phyloP scores from a whole-genome alignment of 2,329 filamentous ascomycete species.

The Rachicladosporium sp. region DNA sequence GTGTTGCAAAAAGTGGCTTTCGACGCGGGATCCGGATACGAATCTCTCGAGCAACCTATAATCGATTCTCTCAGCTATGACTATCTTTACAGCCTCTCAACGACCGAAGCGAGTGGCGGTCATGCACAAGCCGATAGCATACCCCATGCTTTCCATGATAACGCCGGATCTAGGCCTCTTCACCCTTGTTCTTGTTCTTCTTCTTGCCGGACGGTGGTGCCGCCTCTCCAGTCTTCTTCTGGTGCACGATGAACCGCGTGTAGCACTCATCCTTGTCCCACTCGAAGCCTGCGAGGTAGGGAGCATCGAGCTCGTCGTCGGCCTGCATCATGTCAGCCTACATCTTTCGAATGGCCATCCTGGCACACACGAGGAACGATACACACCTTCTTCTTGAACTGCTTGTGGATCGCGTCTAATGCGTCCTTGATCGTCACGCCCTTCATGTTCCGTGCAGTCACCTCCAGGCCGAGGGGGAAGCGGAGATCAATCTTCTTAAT shows the following conservation, averaged over 20 bases:
- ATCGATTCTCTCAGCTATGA: slow-evolving; percentile 1
- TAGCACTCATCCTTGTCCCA: slow-evolving; percentile 91
- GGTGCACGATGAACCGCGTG: slow-evolving; percentile 76
- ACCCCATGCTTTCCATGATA: neutral
- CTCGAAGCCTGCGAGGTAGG: slow-evolving; percentile 87
- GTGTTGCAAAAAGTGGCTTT: too few relatives aligned
- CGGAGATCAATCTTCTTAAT: slow-evolving; percentile 91
- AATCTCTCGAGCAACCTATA: too few relatives aligned
- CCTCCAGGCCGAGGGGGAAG: slow-evolving; percentile 77
- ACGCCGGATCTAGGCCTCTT: slow-evolving; percentile 7
- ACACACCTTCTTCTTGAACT: slow-evolving; percentile 88
- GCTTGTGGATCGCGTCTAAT: slow-evolving; percentile 87
- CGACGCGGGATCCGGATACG: too few relatives aligned
- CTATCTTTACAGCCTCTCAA: slow-evolving; percentile 1
- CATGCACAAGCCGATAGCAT: neutral
- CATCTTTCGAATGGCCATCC: slow-evolving; percentile 6
- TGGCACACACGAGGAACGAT: slow-evolving; percentile 10
- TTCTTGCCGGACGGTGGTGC: slow-evolving; percentile 42
- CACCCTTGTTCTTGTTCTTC: slow-evolving; percentile 39
- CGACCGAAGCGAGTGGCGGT: slow-evolving; percentile 3
- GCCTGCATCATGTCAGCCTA: slow-evolving; percentile 39
- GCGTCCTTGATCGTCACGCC: slow-evolving; percentile 97
- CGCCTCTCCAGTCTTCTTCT: slow-evolving; percentile 55
- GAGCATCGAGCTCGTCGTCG: slow-evolving; percentile 79
- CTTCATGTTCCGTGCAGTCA: slow-evolving; percentile 81